These are phyloP conservation scores for Penicillium sp. DNA, from an alignment of 2,329 filamentous ascomycete species.

Conservation along the genomic window DNA sequence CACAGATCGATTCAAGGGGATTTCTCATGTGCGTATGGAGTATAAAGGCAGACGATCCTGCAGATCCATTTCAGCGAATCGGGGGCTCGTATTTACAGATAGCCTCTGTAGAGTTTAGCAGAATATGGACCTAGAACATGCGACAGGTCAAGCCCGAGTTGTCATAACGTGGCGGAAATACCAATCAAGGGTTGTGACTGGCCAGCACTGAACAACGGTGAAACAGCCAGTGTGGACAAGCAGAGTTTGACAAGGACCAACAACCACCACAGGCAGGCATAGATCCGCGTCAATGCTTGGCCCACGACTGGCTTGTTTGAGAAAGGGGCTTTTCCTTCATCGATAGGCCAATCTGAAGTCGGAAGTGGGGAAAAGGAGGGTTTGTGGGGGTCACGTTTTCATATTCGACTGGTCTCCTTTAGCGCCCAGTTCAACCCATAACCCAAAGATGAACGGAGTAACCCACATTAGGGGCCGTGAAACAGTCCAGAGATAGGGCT, in stretches of 20 bases:
- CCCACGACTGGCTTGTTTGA: conserved; percentile 18
- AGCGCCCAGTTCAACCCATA: conserved; percentile 1
- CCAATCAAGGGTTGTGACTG: conserved; percentile 13
- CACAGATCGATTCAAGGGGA: conserved; percentile 3
- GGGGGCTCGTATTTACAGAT: not conserved
- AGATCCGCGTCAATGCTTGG: conserved; percentile 15
- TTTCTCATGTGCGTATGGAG: not conserved
- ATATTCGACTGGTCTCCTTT: conserved; percentile 1
- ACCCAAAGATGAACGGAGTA: not conserved
- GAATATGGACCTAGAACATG: conserved; percentile 11
- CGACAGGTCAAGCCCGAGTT: conserved; percentile 12
- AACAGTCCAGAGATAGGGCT: not conserved
- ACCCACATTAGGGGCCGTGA: not conserved
- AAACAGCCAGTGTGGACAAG: conserved; percentile 15
- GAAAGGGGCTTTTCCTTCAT: conserved; percentile 15
- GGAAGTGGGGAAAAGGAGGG: conserved; percentile 8
- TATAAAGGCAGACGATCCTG: conserved; percentile 1
- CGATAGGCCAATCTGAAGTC: conserved; percentile 12
- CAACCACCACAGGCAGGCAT: conserved; percentile 5
- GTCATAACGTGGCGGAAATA: conserved; percentile 7
- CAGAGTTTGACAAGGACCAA: conserved; percentile 11
- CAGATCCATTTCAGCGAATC: conserved; percentile 4
- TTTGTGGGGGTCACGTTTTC: not conserved
- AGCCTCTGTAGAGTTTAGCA: not conserved
- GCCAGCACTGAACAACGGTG: conserved; percentile 15